phyloP scores from a whole-genome alignment of 106 monocot species.

The Dioscorea alata region DNA sequence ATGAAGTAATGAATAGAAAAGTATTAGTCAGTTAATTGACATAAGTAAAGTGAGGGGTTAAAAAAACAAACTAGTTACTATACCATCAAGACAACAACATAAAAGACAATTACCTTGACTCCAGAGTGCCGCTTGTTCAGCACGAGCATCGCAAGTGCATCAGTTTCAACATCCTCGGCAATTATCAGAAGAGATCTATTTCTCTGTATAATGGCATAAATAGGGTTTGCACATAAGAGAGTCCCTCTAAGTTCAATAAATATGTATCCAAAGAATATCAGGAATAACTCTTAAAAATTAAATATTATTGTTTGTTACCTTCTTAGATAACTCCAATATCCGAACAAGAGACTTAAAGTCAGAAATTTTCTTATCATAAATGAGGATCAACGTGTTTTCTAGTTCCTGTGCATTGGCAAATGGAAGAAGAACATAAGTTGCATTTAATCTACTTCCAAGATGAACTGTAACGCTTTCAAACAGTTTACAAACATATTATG shows the following conservation, averaged over 20 bases:
- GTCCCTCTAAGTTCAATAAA: not conserved
- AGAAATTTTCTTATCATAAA: conserved; percentile 85
- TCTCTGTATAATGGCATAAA: conserved; percentile 27
- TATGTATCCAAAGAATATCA: not conserved
- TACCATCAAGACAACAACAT: not conserved
- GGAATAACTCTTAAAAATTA: not conserved
- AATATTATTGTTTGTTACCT: conserved; percentile 29
- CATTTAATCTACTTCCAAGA: no score
- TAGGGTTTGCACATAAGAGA: not conserved
- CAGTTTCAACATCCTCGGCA: conserved; percentile 78
- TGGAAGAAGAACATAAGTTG: no score
- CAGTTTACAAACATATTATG: no score
- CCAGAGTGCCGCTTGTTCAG: conserved; percentile 85
- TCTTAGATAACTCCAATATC: conserved; percentile 62
- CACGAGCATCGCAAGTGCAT: conserved; percentile 70
- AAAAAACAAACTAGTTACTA: no score
- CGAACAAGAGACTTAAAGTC: conserved; percentile 49
- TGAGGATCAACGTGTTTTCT: conserved; percentile 79
- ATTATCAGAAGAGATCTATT: conserved; percentile 78
- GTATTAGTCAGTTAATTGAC: no score
- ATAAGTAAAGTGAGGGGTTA: no score
- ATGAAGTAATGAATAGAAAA: no score
- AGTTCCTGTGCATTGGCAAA: conserved; percentile 48
- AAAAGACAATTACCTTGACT: conserved; percentile 44
- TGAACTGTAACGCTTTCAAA: no score